Evolutionary conservation across 208 protist species (phyloP).

Genomic region (Crithidia mellificae): DNA sequence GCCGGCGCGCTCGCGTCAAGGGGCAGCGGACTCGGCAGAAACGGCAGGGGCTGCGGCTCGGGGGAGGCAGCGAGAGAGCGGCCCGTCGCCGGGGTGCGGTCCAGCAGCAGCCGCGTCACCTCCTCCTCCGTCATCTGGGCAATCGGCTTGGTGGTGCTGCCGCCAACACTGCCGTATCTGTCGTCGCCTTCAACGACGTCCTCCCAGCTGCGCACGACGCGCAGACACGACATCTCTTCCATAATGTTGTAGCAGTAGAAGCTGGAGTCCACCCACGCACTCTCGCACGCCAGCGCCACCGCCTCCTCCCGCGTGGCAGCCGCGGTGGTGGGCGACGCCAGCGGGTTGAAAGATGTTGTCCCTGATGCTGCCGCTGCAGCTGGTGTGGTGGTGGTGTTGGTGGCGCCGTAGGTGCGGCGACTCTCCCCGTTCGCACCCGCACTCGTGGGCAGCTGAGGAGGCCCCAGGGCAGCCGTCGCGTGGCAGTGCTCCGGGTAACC

Average conservation of each 20-base stretch:
- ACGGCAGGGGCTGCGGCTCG: slow-evolving; percentile 3
- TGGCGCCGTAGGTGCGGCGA: slow-evolving; percentile 1
- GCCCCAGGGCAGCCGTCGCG: neutral
- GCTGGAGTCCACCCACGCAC: slow-evolving; percentile 36
- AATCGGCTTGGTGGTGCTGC: neutral
- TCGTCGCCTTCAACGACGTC: slow-evolving; percentile 8
- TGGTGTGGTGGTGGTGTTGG: neutral
- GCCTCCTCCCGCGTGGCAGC: slow-evolving; percentile 20
- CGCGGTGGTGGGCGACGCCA: neutral
- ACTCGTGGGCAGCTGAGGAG: neutral
- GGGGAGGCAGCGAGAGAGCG: neutral
- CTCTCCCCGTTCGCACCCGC: neutral
- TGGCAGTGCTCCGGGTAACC: slow-evolving; percentile 24
- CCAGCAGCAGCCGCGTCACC: slow-evolving; percentile 11
- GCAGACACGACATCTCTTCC: slow-evolving; percentile 36
- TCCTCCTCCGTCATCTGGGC: slow-evolving; percentile 11
- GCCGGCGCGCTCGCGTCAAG: neutral
- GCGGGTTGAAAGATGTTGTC: too few species aligned
- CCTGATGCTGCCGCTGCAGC: too few species aligned
- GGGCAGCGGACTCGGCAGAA: neutral
- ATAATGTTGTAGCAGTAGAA: slow-evolving; percentile 46
- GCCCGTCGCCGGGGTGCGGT: slow-evolving; percentile 3
- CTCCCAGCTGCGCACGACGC: slow-evolving; percentile 23
- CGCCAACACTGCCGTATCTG: too few species aligned
- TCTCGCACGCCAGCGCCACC: slow-evolving; percentile 31